These are phyloP conservation scores for Angophora floribunda DNA, from an alignment of 345 rosid genomes.

Conservation along the genomic window DNA sequence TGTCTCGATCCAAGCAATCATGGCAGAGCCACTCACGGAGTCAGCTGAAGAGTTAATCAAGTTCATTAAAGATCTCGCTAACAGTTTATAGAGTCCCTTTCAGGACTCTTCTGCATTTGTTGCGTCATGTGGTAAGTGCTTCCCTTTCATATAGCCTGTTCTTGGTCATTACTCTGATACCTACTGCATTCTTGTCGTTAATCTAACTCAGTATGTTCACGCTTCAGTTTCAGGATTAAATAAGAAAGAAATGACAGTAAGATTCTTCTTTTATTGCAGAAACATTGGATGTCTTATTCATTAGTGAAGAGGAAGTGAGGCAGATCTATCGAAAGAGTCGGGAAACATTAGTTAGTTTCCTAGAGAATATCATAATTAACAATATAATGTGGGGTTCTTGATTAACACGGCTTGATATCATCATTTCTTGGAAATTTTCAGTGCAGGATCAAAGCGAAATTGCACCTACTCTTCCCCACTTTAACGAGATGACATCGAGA, in stretches of 20 bases:
- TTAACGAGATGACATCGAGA: constrained; percentile 71
- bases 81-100: constrained; percentile 48
- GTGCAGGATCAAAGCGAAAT: constrained; percentile 61
- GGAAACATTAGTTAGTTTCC: too few relatives aligned
- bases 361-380: too few relatives aligned
- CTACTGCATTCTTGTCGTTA: too few relatives aligned
- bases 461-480: constrained; percentile 62
- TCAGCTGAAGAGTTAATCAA: constrained; percentile 60
- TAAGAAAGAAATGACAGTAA: constrained; percentile 55
- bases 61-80: constrained; percentile 50
- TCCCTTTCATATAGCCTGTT: not conserved
- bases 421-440: not conserved
- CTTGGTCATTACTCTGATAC: not conserved
- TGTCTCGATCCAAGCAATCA: too few relatives aligned
- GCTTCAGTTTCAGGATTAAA: constrained; percentile 5
- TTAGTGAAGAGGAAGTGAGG: not conserved
- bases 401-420: not conserved
- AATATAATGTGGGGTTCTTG: not conserved
- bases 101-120: constrained; percentile 60
- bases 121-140: constrained; percentile 54
- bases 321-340: not conserved
- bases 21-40: constrained; percentile 63
- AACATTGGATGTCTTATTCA: not conserved
- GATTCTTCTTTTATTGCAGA: too few relatives aligned
- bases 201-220: constrained; percentile 4